phyloP scores from a whole-genome alignment of 345 rosid species.

The Anastatica hierochuntica region DNA sequence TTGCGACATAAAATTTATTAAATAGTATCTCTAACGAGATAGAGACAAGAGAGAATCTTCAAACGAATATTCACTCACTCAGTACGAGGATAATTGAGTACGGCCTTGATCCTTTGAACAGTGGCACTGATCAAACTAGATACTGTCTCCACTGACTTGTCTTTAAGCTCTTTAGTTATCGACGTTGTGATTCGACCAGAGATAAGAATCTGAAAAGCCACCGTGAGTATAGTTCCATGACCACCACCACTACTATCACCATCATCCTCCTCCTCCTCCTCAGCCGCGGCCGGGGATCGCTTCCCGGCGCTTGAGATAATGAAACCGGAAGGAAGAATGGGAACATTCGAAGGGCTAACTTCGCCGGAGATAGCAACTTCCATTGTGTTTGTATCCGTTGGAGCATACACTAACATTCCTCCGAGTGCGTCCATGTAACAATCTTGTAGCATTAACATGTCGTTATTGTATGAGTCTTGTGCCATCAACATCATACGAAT shows the following conservation, averaged over 20 bases:
- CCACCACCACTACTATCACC: background rate
- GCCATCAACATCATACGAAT: background rate
- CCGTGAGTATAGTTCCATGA: constrained; percentile 48
- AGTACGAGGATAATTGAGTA: constrained; percentile 33
- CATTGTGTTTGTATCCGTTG: constrained; percentile 32
- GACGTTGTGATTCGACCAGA: constrained; percentile 8
- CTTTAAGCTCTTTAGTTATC: constrained; percentile 13
- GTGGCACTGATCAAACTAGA: constrained; percentile 46
- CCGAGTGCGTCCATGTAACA: constrained; percentile 38
- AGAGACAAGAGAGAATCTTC: too few species aligned
- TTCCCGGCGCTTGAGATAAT: constrained; percentile 30
- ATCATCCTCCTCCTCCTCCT: background rate
- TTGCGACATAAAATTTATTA: too few species aligned
- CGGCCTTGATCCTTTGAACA: constrained; percentile 36
- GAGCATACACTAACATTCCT: constrained; percentile 50
- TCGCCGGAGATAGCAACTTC: constrained; percentile 26
- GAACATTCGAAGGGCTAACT: constrained; percentile 21
- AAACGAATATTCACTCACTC: too few species aligned
- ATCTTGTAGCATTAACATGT: constrained; percentile 58
- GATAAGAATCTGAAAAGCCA: constrained; percentile 53
- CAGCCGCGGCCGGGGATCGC: constrained; percentile 28
- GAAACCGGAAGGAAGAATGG: constrained; percentile 73
- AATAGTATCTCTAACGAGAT: too few species aligned
- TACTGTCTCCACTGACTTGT: constrained; percentile 40
- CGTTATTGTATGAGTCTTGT: constrained; percentile 7